Evolutionary conservation across 2,329 filamentous ascomycete species (phyloP), one percentile per base, ranked within the genome.

Genomic region (Talaromyces sp.): DNA sequence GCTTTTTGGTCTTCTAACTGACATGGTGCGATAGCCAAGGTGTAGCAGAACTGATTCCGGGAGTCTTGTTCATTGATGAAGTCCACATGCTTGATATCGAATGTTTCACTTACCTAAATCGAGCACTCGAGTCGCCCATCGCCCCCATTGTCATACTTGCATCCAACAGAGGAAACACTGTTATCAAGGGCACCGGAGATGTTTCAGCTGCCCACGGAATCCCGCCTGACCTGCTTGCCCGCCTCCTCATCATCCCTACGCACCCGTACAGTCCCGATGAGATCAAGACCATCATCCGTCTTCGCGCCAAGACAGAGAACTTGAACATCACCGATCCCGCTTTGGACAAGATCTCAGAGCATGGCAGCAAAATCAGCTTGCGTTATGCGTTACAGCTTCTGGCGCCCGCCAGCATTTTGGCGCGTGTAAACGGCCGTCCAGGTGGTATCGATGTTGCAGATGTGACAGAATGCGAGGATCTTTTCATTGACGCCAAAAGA

Each of bases 61-160:
- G 94, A 68, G 94, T 99, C 62, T 82, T 99, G 54, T 99, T 99
- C 80, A 99, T 99, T 68, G 94, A 99, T 71, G 94, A 99, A 85
- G 92, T 96, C 62, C 93, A 99, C 81, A 99, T 99, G 94, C 91
- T 99, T 69, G 94, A 99, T 75, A 89, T 99, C 68, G 94, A 99
- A 81, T 96, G 92, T 81, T 99, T 97, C 80, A 97, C 94, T 67
- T 99, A 97, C 79, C 87, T 99, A 71, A 97, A 97, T 82, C 90
- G 92, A 72, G 94, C 94, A n/a, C 84, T 99, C 67, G 94, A 99
- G 82, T 92, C 91, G 59, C 85, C 88, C 66, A 95, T 99, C 71
- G 93, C 93, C 1, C 94, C 94, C 61, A 96, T 99, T 71, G 94
- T 99, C 63, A 94, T 99, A 66, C 88, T 99, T 63, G 94, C 94